Base-by-base conservation (phyloP, 2,329 filamentous ascomycete genomes). In the Fusarium transvaalense region DNA sequence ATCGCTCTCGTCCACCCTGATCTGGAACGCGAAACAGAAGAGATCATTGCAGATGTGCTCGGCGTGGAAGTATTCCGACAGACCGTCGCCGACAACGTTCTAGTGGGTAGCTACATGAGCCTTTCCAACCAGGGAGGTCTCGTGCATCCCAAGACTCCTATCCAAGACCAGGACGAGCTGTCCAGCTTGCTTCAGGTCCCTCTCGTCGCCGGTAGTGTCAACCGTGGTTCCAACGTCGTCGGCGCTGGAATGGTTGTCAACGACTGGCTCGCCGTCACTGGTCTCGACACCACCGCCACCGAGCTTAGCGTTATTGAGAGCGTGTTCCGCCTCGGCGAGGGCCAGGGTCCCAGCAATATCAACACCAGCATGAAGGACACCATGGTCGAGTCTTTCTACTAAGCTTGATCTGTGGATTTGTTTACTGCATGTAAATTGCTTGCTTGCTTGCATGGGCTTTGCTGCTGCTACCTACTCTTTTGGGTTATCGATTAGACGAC, bases 331-430 rank as follows among this genome's bases (percentile, higher is more conserved):
- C 85, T 99, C 46, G 94, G 94, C 68, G 95, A 98, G 84, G 94
- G 93, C 55, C 86, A 89, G 71, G 93, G 88, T 9, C 91, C 93
- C 51, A 89, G 89, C 76, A 90, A 88, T 75, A 93, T 95, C 83
- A 92, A 92, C 79, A 92, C 90, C 53, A 90, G 84, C 73, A 90
- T 97, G 85, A 98, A 97, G 88, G 95, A 98, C 80, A 96, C 94
- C 71, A 97, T 99, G 89, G 96, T 99, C 66, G 96, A 99, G 85
- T 97, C 93, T 76, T 99, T 98, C 84, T 99, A 99, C 85, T 99
- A 86, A 86, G 58, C 23, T 45, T 61, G 39, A 37, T 62, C 34
- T 14, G 32, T 55, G 54, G 29, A n/a, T 63, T 43, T 43, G 38
- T 37, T 64, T 60, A 50, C 47, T 58, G 27, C 54, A 38, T 54